Conservation (phyloP, 371 early-diverging fungal species). For the Lichtheimia ramosa region DNA sequence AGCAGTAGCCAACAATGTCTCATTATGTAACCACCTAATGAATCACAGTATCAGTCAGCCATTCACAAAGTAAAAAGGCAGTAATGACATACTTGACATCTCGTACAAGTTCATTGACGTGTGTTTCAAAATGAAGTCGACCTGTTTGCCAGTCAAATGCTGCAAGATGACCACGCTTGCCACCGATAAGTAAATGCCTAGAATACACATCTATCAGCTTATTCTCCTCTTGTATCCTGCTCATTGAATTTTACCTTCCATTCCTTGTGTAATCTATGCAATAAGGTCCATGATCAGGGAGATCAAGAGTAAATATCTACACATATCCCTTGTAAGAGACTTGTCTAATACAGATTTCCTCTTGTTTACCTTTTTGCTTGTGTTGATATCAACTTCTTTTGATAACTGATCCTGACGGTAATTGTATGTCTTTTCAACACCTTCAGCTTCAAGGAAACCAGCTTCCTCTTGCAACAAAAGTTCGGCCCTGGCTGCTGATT, state of each 20-base stretch:
- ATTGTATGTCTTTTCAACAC: constrained; percentile 87
- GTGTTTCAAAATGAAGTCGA: constrained; percentile 80
- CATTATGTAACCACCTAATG: constrained; percentile 91
- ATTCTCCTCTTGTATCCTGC: no score
- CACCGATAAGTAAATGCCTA: constrained; percentile 83
- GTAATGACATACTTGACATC: constrained; percentile 79
- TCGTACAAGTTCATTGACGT: constrained; percentile 87
- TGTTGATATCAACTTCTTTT: constrained; percentile 78
- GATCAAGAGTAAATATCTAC: constrained; percentile 78
- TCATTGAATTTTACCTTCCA: constrained; percentile 56
- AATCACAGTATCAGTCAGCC: constrained; percentile 1
- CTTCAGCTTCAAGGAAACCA: constrained; percentile 86
- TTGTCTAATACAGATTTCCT: background rate
- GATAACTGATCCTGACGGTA: constrained; percentile 79
- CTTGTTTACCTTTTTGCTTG: constrained; percentile 68
- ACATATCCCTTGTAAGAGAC: background rate
- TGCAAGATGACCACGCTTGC: constrained; percentile 90
- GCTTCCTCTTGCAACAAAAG: constrained; percentile 74
- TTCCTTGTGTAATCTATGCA: constrained; percentile 87
- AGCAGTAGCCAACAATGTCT: constrained; percentile 95
- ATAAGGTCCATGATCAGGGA: constrained; percentile 91
- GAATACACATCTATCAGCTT: no score
- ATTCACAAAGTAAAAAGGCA: background rate
- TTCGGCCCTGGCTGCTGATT: constrained; percentile 77
- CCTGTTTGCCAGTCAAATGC: constrained; percentile 93